A percentile compares a stretch with the other conserved stretches of the same genome.
Evolutionary conservation across 2,329 filamentous ascomycete species (phyloP).

Genomic region (Fusarium succisae): DNA sequence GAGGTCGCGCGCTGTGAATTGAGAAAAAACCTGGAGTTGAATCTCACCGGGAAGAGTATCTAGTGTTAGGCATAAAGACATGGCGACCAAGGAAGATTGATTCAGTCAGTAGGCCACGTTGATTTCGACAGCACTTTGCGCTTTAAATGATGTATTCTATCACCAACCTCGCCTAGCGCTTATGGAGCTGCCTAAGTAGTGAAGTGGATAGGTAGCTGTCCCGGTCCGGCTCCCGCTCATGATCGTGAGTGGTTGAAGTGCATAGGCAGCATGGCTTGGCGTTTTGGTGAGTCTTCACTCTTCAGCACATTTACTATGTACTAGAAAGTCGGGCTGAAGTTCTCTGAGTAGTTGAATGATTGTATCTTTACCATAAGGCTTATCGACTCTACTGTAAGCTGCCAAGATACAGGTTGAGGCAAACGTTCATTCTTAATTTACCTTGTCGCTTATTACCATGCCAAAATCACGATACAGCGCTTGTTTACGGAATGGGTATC

Average conservation of each 20-base stretch:
- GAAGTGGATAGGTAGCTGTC: neutral
- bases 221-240: neutral
- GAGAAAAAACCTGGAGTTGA: neutral
- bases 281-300: neutral
- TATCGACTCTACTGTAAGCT: rapidly evolving
- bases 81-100: neutral
- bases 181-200: neutral
- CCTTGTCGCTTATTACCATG: neutral
- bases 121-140: neutral
- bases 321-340: neutral
- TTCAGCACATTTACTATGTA: neutral
- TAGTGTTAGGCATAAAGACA: neutral
- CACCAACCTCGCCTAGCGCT: neutral
- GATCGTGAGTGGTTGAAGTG: neutral
- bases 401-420: too few relatives aligned
- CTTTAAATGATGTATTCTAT: neutral
- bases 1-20: neutral
- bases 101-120: too few relatives aligned
- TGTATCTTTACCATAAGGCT: neutral
- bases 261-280: neutral
- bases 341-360: neutral
- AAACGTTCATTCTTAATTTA: too few relatives aligned
- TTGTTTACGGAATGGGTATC: too few relatives aligned
- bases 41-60: neutral
- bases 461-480: neutral